Evolutionary conservation across 2,329 filamentous ascomycete genomes (phyloP).

Genomic region (Exophiala oligosperma): DNA sequence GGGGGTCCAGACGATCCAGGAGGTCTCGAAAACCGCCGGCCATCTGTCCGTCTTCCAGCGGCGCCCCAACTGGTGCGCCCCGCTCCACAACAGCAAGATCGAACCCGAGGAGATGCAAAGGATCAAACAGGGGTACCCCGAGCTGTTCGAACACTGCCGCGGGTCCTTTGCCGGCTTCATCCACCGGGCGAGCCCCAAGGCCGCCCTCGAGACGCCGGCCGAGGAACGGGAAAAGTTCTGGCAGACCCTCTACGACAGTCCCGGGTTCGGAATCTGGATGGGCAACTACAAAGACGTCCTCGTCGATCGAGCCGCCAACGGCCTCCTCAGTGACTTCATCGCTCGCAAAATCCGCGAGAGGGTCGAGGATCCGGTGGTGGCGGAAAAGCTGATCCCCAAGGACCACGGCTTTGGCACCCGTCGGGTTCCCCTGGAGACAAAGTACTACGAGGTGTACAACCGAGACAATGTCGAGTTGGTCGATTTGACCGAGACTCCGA

Average conservation of each 20-base stretch:
- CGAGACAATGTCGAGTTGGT: constrained; percentile 48
- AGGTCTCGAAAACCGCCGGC: constrained; percentile 54
- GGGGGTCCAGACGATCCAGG: constrained; percentile 64
- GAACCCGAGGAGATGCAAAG: constrained; percentile 51
- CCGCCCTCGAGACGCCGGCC: constrained; percentile 6
- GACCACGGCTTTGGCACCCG: constrained; percentile 58
- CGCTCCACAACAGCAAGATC: constrained; percentile 56
- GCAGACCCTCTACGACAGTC: constrained; percentile 50
- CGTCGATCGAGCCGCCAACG: constrained; percentile 49
- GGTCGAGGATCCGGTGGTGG: constrained; percentile 51
- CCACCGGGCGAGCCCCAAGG: constrained; percentile 56
- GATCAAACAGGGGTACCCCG: constrained; percentile 7
- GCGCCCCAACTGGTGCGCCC: constrained; percentile 64
- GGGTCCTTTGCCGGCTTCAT: constrained; percentile 60
- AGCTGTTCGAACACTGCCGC: constrained; percentile 31
- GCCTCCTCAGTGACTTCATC: constrained; percentile 57
- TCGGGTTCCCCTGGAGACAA: constrained; percentile 49
- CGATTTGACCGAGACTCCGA: constrained; percentile 43
- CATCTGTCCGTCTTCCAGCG: constrained; percentile 58
- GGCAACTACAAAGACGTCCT: constrained; percentile 54
- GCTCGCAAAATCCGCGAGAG: constrained; percentile 52
- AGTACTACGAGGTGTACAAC: constrained; percentile 54
- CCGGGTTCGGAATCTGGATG: constrained; percentile 58
- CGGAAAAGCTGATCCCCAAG: constrained; percentile 56
- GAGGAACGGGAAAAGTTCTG: constrained; percentile 44